Evolutionary conservation across 306 rosid genomes (phyloP), one percentile per base, ranked within the genome.

Genomic region (Mimosa pudica): DNA sequence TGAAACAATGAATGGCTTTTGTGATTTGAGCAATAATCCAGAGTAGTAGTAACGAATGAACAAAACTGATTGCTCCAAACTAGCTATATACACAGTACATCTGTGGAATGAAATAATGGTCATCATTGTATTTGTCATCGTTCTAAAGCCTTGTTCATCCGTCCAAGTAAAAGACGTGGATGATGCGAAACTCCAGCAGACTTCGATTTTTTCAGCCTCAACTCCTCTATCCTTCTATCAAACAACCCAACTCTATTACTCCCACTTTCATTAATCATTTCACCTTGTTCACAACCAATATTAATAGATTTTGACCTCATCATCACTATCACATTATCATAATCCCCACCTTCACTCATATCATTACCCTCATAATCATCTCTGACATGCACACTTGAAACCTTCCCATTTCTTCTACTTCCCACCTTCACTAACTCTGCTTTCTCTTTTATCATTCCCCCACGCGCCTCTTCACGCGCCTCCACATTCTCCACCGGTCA

Each of bases 141-240:
- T 11, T 35, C 16, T 3, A 8, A 38, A 38, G 16, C 73, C 12
- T 5, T 38, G 42, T 5, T 38, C 52, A 0, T 13, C 33, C 49
- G 7, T 10, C 42, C 4, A 2, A 65, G 70, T 8, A 76, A 17
- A 17, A 55, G 61, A 10, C 61, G 61, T 55, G 30, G 61, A 17
- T 6, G 6, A 24, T 55, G 30, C 24, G n/a, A 55, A 70, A 70
- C 80, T 79, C 0, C 63, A 0, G 8, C 33, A 5, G 94, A 92
- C 86, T 89, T 87, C 41, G 97, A 92, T 81, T 86, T 92, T 47
- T 58, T 81, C 5, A 92, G 78, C 80, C 77, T 80, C 85, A 64
- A 64, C 47, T 58, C 79, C 0, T 73, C 70, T 45, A 77, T 80
- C 75, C 77, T 84, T 44, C 76, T 41, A 0, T 8, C 70, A 16